Base-by-base conservation (phyloP, 768 basidiomycete genomes). In the Boletus rubroflammeus region DNA sequence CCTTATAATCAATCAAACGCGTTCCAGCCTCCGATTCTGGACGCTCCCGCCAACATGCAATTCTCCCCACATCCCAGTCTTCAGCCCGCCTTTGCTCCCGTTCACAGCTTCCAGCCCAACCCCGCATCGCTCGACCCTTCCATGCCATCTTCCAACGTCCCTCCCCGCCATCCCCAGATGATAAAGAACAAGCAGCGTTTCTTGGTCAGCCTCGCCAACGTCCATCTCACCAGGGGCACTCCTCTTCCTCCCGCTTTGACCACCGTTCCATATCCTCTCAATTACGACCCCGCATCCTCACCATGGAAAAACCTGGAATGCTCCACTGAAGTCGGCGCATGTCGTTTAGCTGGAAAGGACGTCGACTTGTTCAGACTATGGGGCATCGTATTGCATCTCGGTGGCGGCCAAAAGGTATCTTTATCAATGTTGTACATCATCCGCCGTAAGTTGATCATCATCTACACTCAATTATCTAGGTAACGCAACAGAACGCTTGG, bases 241-340 rank as follows among this genome's bases (percentile, higher is more conserved):
- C 89, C 90, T 47, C 75, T 93, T 3, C 91, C 91, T 3, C 87
- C 88, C n/a, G 68, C 78, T 17, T 75, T 92, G 56, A 90, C 86
- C 10, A 85, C 87, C 43, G 62, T 83, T 45, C 74, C 78, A 17
- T 76, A 77, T 47, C 76, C 77, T 13, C 74, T 79, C 5, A 74
- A 72, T 48, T 92, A 82, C 59, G 89, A 93, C 67, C 83, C 81
- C 26, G 68, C 67, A 42, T 77, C 73, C 40, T 83, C 89, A 1
- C 78, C 73, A 21, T 92, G 86, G 84, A 81, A 82, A 63, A 71
- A 73, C 49, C 72, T 93, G 55, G 88, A 91, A 55, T 74, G 80
- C 26, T 80, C 83, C 51, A 60, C 63, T 10, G 86, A 88, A 57
- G 60, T 78, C 11, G 90, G 91, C 31, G 72, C 78, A 38, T 76